Base-by-base conservation (phyloP, 2,329 filamentous ascomycete genomes). In the Botrytis hyacinthi region DNA sequence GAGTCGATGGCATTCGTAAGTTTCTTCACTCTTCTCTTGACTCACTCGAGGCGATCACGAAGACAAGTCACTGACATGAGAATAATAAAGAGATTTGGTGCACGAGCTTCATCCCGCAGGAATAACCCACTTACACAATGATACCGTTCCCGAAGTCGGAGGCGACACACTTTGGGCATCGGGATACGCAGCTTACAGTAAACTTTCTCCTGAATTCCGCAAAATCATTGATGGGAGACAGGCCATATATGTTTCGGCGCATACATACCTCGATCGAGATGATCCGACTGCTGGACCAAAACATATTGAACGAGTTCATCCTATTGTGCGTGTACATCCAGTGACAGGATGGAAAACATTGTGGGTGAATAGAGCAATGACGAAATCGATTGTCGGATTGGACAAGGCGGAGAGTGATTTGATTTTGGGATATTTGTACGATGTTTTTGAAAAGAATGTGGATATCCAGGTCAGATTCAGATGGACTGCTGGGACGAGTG, bases 131-230 rank as follows among this genome's bases (percentile, higher is more conserved):
- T 83, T 92, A 9, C 90, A 92, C 82, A 92, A 92, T 72, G 90
- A 92, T 79, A 90, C 89, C 0, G 84, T 93, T 0, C 80, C 80
- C 18, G 73, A 73, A 0, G 79, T 89, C 0, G 91, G 91, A 1
- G 91, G 91, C 18, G 91, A 93, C 80, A 93, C 91, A 0, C 86
- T 93, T 0, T 93, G 91, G 91, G 89, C 91, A 0, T 89, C 86
- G 73, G 90, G 91, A 1, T 93, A 93, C 79, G 84, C 88, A 0
- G 91, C 91, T 0, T 93, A 93, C 77, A 90, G 92, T 81, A 93
- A 93, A 82, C 85, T 93, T 0, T 91, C 89, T 1, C 91, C 91
- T 0, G 87, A 84, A 3, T 93, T 93, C 82, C 89, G 91, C 59
- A 87, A 87, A 79, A 88, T 93, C 70, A 91, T 93, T 74, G 91